These are phyloP conservation scores for Crepidotus variabilis DNA, from an alignment of 768 basidiomycete species.

Conservation along the genomic window DNA sequence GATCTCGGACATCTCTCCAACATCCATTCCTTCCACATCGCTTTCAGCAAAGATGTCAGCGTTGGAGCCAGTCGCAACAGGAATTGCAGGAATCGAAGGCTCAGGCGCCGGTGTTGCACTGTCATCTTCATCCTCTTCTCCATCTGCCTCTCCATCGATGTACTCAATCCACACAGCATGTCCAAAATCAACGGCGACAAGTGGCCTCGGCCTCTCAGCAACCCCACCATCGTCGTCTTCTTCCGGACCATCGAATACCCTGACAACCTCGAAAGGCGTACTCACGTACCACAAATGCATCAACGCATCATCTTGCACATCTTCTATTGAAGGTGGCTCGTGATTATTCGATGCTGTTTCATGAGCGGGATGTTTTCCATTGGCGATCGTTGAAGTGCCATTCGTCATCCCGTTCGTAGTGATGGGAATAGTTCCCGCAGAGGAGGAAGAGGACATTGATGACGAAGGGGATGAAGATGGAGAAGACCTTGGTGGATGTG, in stretches of 20 bases:
- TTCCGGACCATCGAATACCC: constrained; percentile 48
- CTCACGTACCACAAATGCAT: constrained; percentile 72
- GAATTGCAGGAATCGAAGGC: not conserved
- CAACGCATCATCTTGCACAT: constrained; percentile 44
- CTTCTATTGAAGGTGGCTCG: constrained; percentile 4
- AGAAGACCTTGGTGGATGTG: not conserved
- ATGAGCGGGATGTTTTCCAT: not conserved
- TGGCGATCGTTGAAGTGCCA: not conserved
- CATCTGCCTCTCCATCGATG: constrained; percentile 13
- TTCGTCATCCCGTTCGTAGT: constrained; percentile 4
- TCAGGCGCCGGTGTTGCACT: not conserved
- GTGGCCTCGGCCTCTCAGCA: constrained; percentile 53
- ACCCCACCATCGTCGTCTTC: constrained; percentile 34
- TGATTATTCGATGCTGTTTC: not conserved
- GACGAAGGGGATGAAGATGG: constrained; percentile 1
- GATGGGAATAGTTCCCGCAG: not conserved
- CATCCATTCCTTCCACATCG: not conserved
- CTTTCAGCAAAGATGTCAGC: not conserved
- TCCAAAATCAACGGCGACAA: constrained; percentile 84
- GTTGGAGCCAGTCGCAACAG: not conserved
- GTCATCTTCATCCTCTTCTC: constrained; percentile 17
- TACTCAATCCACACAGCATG: constrained; percentile 84
- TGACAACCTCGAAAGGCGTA: constrained; percentile 69
- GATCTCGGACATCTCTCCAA: not conserved
- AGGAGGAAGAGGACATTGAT: not conserved